Evolutionary conservation across 129 eudicot genomes (phyloP).

Genomic region (Gnaphalium uliginosum): DNA sequence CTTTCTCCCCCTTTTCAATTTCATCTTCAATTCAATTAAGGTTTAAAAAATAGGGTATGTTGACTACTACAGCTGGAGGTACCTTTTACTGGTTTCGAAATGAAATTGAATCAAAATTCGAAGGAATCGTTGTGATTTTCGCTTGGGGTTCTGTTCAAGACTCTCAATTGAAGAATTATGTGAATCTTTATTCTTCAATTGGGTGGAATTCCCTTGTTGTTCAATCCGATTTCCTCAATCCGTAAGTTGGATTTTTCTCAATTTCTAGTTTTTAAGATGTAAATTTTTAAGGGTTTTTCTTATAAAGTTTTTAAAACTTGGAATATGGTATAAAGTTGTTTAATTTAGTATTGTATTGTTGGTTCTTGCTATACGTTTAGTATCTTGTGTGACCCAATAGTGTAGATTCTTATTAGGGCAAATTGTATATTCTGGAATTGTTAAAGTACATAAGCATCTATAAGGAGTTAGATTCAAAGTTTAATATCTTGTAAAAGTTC

Average conservation of each 20-base stretch:
- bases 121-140: constrained; percentile 68
- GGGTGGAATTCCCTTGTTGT: constrained; percentile 86
- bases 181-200: constrained; percentile 56
- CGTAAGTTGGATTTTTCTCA: constrained; percentile 40
- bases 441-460: constrained; percentile 16
- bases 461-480: constrained; percentile 13
- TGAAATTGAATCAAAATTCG: constrained; percentile 15
- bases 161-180: constrained; percentile 39
- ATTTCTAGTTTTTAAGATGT: neutral
- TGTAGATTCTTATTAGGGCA: constrained; percentile 7
- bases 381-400: neutral
- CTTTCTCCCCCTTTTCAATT: neutral
- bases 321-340: neutral
- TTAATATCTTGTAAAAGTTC: neutral
- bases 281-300: neutral
- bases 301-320: neutral
- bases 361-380: constrained; percentile 14
- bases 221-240: constrained; percentile 72
- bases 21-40: constrained; percentile 8
- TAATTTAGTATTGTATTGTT: neutral
- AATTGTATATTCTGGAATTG: constrained; percentile 15
- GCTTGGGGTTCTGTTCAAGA: constrained; percentile 59
- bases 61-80: constrained; percentile 49
- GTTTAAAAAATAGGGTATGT: constrained; percentile 26
- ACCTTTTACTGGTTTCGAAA: constrained; percentile 62